Evolutionary conservation across 331 rosid genomes (phyloP).

Genomic region (Malus hybrid): DNA sequence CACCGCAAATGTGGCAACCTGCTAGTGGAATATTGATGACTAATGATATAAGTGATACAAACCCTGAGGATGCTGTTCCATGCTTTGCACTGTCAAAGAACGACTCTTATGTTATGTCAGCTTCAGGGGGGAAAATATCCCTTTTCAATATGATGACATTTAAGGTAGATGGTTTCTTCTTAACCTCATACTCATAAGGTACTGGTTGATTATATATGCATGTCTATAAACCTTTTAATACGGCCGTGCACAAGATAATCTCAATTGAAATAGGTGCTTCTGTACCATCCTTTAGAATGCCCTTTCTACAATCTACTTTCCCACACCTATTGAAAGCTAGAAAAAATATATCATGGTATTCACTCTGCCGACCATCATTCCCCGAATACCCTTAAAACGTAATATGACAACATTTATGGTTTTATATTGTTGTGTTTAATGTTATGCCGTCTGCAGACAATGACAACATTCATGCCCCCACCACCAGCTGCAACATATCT

Average conservation of each 20-base stretch:
- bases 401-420: constrained; percentile 76
- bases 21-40: constrained; percentile 97
- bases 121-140: constrained; percentile 99
- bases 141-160: constrained; percentile 99
- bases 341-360: neutral
- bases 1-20: constrained; percentile 96
- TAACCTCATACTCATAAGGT: neutral
- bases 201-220: neutral
- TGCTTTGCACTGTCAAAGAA: constrained; percentile 99
- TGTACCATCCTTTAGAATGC: neutral
- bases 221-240: neutral
- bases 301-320: neutral
- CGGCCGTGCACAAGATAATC: neutral
- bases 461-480: constrained; percentile 99
- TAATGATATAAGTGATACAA: constrained; percentile 80
- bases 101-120: constrained; percentile 97
- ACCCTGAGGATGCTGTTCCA: constrained; percentile 90
- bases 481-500: constrained; percentile 99
- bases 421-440: neutral
- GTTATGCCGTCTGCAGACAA: constrained; percentile 54
- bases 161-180: constrained; percentile 47
- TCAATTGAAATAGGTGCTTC: neutral
- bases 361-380: neutral
- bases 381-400: neutral
- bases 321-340: neutral